Evolutionary conservation across 305 asterid genomes (phyloP).

Genomic region (Fraxinus xanthoxyloides): DNA sequence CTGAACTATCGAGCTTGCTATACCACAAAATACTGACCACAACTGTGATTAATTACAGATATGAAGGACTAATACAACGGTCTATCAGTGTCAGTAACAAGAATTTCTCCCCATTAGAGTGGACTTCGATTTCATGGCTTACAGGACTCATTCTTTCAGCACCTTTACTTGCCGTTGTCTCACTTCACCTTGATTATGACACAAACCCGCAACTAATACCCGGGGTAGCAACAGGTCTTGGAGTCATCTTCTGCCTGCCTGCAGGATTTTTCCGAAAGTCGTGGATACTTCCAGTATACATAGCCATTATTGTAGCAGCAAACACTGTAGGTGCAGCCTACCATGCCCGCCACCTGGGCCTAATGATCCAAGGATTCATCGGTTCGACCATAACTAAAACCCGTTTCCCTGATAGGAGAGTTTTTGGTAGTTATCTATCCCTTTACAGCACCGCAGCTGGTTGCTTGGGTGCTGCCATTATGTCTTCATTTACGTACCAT

Average conservation of each 20-base stretch:
- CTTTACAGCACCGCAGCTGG: conserved; percentile 74
- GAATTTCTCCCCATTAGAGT: conserved; percentile 58
- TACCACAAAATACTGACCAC: neutral
- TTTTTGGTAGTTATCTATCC: conserved; percentile 63
- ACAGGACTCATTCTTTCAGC: conserved; percentile 69
- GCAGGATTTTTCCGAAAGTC: conserved; percentile 70
- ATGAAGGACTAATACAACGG: conserved; percentile 49
- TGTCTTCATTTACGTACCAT: conserved; percentile 67
- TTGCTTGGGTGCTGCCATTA: conserved; percentile 67
- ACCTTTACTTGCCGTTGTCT: conserved; percentile 56
- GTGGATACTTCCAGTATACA: conserved; percentile 75
- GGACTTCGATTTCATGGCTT: conserved; percentile 89
- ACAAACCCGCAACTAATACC: conserved; percentile 60
- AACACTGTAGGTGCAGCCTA: conserved; percentile 59
- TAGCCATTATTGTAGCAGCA: conserved; percentile 63
- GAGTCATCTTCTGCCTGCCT: conserved; percentile 89
- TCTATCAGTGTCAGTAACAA: conserved; percentile 46
- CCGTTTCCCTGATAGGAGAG: conserved; percentile 47
- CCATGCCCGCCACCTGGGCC: conserved; percentile 74
- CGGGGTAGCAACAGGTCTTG: conserved; percentile 66
- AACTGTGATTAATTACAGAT: conserved; percentile 38
- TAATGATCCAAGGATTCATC: conserved; percentile 65
- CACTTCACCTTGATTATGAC: conserved; percentile 70
- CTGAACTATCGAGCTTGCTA: neutral
- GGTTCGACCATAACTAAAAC: conserved; percentile 47